Evolutionary conservation across 2,329 filamentous ascomycete species (phyloP), one percentile per base, ranked within the genome.

Genomic region (Colletotrichum graminicola): DNA sequence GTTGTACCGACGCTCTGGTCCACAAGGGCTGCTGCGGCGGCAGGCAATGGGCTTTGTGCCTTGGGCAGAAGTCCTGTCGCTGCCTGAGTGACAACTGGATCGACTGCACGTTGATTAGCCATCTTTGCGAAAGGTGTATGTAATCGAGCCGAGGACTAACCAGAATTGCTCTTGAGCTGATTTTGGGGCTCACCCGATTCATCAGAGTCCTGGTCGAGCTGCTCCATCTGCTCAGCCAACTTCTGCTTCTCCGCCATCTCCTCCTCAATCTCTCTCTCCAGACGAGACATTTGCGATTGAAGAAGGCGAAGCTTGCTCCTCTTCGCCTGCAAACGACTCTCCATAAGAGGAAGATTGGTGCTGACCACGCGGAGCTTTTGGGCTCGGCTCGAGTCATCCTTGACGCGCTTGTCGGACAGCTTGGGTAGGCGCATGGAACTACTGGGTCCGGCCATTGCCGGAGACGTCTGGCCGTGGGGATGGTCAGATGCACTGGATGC

Each of bases 221-320:
- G 66, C 21, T 73, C 67, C 65, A 76, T 60, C 49, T 83, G 78
- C 62, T 75, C 74, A 52, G 76, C 76, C 16, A 83, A 74, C 18
- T 74, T 76, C 62, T 81, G 74, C 71, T 81, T 80, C 62, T 82
- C 80, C 7, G 75, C 74, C 56, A 79, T 72, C 34, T 80, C 81
- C n/a, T 79, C 77, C 34, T 81, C 79, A 18, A 87, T 81, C 71
- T 89, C 87, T 32, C 82, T 82, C 75, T 88, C 81, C 45, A 89
- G 81, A 23, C 80, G 82, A 26, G 80, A 80, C 29, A 86, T 80
- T 75, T 88, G 83, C 5, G 84, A 82, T 69, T 85, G 81, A 45
- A 88, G 75, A 26, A 81, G 77, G 65, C 82, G 82, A 23, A 89
- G 75, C 71, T 83, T 85, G n/a, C 82, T 80, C 67, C 84, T 81